Base-by-base conservation (phyloP, 148 eudicot species). In the Cornus suecica region DNA sequence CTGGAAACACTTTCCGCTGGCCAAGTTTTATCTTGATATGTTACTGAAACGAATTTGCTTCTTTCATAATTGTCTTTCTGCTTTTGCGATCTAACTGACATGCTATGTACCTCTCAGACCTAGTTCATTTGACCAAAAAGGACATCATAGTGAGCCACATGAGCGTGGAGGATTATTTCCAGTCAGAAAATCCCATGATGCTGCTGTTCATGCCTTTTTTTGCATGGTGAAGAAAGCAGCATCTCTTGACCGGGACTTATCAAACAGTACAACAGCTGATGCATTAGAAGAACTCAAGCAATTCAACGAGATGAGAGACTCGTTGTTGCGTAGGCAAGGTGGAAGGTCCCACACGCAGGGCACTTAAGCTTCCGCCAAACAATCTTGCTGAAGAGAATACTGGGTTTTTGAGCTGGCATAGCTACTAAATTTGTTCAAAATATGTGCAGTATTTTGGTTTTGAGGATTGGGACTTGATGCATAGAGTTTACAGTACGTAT, bases 221-320 rank as follows among this genome's bases (percentile, higher is more conserved):
- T 79, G 77, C 20, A 80, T 89, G 90, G 72, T 89, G 82, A 85
- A 85, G 63, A 89, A 82, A 84, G 90, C 89, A 58, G 88, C 88
- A 16, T 87, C 90, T 65, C 92, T 89, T 27, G 81, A 78, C 54
- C 86, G 83, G 71, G 87, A 85, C 26, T 27, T 28, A 54, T 26
- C 61, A 34, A 66, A 37, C 68, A 89, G 80, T 78, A 90, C 93
- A 29, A 84, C 93, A 37, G 83, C 95, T 27, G 90, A 89, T 84
- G 97, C 91, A 54, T 71, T 90, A 20, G 86, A 86, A 63, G 97
- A 93, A 84, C 95, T 93, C 56, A 85, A 77, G 29, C 73, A 51
- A 7, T 89, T 81, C 64, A 83, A 54, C 65, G 80, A 85, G 27
- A 76, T 89, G 84, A 93, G 89, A 83, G 87, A 85, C 28, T 22